Evolutionary conservation across 2,329 filamentous ascomycete species (phyloP), one percentile per base, ranked within the genome.

Genomic region (Ophiocordyceps unilateralis): DNA sequence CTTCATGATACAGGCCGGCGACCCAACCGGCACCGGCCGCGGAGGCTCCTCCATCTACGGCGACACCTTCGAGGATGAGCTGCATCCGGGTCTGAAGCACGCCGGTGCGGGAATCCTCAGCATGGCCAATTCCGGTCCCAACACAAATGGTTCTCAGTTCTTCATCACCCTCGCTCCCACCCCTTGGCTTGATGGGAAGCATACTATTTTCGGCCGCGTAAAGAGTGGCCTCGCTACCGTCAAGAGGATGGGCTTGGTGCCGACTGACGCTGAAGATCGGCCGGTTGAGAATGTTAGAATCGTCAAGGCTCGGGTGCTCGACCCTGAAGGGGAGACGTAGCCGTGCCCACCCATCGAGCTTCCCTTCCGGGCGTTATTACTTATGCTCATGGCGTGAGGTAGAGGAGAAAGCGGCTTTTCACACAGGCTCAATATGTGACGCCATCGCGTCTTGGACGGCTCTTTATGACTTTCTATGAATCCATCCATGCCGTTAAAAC

Each of bases 1-100:
- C 63, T 98, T 98, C 69, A 96, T 98, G 89, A 72, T 93, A 45
- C 89, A 96, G 66, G 84, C 82, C 48, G 88, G 89, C 46, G 91
- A 98, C 61, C 89, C 89, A 1, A 94, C 89, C 0, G 89, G 88
- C 47, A 95, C 87, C 1, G 91, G 91, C 42, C 78, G 87, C 46
- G 91, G 91, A 53, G 91, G 91, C 45, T 70, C 70, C 45, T 88
- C 81, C 47, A 93, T 95, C 66, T 96, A 86, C 63, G 91, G 89
- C 55, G 83, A 87, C 41, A 89, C 85, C 58, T 96, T 96, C 60
- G 85, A 81, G 47, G 91, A 98, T 65, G 91, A 98, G 69, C 89
- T 96, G 53, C 67, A 73, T 40, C 64, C 77, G 2, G 66, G 68
- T 5, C 67, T 98, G 43, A 91, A 89, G 58, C 91, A 98, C 66